These are phyloP conservation scores for Kalanchoe fedtschenkoi DNA, from an alignment of 164 flowering plant genomes.

Conservation along the genomic window DNA sequence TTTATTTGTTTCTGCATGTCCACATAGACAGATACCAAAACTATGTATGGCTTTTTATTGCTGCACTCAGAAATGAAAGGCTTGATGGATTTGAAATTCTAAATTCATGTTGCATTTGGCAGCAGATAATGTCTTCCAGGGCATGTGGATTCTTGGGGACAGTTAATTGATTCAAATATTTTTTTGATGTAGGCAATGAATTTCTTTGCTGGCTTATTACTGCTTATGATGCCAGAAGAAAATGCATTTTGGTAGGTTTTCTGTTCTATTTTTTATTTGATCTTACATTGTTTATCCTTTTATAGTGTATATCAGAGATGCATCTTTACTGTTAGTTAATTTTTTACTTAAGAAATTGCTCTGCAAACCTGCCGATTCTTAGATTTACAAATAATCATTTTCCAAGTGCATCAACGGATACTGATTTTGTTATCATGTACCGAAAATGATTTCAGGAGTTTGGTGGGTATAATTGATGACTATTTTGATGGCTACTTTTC, in stretches of 20 bases:
- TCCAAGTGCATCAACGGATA: not conserved
- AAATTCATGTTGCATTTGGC: too few relatives aligned
- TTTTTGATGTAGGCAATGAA: slow-evolving; percentile 82
- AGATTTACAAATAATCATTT: not conserved
- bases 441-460: slow-evolving; percentile 8
- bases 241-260: slow-evolving; percentile 91
- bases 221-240: slow-evolving; percentile 96
- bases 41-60: not conserved
- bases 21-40: not conserved
- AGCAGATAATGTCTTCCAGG: too few relatives aligned
- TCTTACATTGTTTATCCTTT: not conserved
- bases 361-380: not conserved
- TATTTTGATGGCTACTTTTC: slow-evolving; percentile 92
- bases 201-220: slow-evolving; percentile 89
- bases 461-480: slow-evolving; percentile 56
- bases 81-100: too few relatives aligned
- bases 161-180: not conserved
- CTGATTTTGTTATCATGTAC: not conserved
- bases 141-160: too few relatives aligned
- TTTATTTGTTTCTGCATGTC: not conserved
- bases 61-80: not conserved
- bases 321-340: not conserved
- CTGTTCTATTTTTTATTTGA: not conserved
- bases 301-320: not conserved
- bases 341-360: not conserved